These are phyloP conservation scores for Elongisporangium anandrum DNA, from an alignment of 352 stramenopile genomes.

Conservation along the genomic window DNA sequence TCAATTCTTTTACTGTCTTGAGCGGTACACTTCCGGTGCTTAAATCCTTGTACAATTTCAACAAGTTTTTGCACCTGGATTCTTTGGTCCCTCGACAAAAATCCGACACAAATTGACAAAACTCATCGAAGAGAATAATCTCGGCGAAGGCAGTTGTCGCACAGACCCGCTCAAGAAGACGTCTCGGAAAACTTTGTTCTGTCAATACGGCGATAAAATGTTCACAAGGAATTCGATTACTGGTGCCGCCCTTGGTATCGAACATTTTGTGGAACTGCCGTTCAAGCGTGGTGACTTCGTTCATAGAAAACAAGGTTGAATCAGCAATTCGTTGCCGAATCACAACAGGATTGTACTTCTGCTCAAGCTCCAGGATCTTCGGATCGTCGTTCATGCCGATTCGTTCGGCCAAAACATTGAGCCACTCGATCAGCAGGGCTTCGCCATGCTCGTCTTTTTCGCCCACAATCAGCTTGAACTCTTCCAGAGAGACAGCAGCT, in stretches of 20 bases:
- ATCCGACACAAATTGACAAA: constrained; percentile 75
- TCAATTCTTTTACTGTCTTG: constrained; percentile 38
- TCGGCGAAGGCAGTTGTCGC: constrained; percentile 30
- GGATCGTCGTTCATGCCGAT: constrained; percentile 69
- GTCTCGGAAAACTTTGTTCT: constrained; percentile 33
- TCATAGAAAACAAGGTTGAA: constrained; percentile 61
- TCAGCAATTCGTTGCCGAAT: constrained; percentile 77
- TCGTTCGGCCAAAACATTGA: constrained; percentile 53
- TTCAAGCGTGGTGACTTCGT: constrained; percentile 70
- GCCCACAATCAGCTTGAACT: constrained; percentile 58
- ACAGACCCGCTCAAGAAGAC: constrained; percentile 45
- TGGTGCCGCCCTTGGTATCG: constrained; percentile 64
- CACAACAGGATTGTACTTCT: constrained; percentile 73
- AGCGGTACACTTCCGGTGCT: constrained; percentile 26
- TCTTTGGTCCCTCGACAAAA: constrained; percentile 55
- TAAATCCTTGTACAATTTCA: constrained; percentile 48
- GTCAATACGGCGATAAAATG: constrained; percentile 59
- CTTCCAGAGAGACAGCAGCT: constrained; percentile 38
- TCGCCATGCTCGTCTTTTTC: constrained; percentile 49
- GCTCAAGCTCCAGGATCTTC: constrained; percentile 67
- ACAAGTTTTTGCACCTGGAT: constrained; percentile 40
- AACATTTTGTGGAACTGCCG: constrained; percentile 78
- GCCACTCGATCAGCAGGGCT: constrained; percentile 58
- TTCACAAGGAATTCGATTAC: constrained; percentile 49
- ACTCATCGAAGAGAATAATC: constrained; percentile 75